A percentile compares a stretch with the other conserved stretches of the same genome.
phyloP scores from a whole-genome alignment of 139 green algal genomes.

The Picocystis salinarum region DNA sequence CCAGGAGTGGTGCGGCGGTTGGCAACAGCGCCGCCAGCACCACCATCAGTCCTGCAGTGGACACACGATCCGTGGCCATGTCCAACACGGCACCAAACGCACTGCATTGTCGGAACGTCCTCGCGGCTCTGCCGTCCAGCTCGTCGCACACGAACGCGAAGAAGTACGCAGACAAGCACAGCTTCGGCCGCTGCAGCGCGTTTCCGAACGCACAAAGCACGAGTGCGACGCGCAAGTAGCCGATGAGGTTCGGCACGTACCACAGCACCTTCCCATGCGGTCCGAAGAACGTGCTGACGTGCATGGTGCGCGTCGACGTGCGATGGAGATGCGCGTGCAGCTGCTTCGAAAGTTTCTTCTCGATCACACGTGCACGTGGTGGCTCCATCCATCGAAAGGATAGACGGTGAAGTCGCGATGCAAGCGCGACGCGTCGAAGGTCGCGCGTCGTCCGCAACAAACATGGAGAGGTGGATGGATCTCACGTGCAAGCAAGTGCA shows the following conservation, averaged over 20 bases:
- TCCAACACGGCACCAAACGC: conserved; percentile 80
- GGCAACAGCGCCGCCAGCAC: conserved; percentile 44
- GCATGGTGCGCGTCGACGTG: no score
- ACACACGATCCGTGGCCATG: conserved; percentile 62
- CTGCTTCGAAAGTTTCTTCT: no score
- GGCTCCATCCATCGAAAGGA: no score
- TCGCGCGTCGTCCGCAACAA: no score
- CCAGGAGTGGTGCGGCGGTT: not conserved
- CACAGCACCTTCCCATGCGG: conserved; percentile 2
- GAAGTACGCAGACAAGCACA: not conserved
- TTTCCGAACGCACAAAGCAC: not conserved
- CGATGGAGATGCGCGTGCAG: no score
- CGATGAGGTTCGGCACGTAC: conserved; percentile 12
- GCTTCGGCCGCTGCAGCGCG: not conserved
- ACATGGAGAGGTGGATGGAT: no score
- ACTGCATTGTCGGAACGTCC: conserved; percentile 52
- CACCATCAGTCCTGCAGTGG: conserved; percentile 46
- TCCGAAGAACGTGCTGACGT: no score
- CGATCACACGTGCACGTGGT: no score
- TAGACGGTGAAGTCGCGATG: no score
- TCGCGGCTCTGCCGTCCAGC: conserved; percentile 70
- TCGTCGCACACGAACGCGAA: conserved; percentile 77
- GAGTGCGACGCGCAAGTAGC: conserved; percentile 3
- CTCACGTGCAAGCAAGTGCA: no score
- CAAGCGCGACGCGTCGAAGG: no score